Percentiles rank a stretch among this genome's conserved stretches.
These are phyloP conservation scores for Guadua angustifolia DNA, from an alignment of 176 grass and related monocot genomes.

Conservation along the genomic window DNA sequence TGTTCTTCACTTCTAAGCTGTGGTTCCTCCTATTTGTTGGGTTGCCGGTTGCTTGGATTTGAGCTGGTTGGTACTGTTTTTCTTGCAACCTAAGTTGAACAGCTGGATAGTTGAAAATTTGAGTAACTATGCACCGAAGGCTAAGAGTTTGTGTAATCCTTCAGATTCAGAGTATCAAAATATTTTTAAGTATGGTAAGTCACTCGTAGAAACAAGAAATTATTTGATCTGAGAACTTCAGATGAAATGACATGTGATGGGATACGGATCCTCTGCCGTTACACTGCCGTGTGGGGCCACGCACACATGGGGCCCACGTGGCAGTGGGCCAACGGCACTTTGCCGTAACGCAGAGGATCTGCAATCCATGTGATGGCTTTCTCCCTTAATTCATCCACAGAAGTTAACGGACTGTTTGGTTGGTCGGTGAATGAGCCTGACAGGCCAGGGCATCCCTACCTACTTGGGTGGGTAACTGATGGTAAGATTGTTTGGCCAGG, in stretches of 20 bases:
- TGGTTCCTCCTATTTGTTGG: slow-evolving; percentile 14
- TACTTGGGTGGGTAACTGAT: background rate
- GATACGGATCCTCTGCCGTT: no score
- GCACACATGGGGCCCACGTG: no score
- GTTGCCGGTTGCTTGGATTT: slow-evolving; percentile 18
- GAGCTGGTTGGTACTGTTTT: slow-evolving; percentile 27
- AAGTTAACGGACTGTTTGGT: background rate
- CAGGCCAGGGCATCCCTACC: background rate
- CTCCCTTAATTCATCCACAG: background rate
- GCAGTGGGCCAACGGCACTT: no score
- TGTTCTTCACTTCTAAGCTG: slow-evolving; percentile 1
- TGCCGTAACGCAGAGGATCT: no score
- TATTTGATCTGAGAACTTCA: background rate
- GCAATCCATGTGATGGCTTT: background rate
- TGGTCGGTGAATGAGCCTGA: background rate
- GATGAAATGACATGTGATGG: background rate
- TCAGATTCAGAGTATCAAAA: background rate
- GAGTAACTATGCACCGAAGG: background rate
- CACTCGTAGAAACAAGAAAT: background rate
- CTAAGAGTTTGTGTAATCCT: background rate
- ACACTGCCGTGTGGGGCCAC: no score
- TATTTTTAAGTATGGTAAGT: background rate
- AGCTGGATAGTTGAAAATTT: slow-evolving; percentile 7
- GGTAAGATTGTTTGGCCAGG: background rate
- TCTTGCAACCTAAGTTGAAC: slow-evolving; percentile 34